phyloP scores from a whole-genome alignment of 2,329 filamentous ascomycete species.

The Ceratocystis smalleyi region DNA sequence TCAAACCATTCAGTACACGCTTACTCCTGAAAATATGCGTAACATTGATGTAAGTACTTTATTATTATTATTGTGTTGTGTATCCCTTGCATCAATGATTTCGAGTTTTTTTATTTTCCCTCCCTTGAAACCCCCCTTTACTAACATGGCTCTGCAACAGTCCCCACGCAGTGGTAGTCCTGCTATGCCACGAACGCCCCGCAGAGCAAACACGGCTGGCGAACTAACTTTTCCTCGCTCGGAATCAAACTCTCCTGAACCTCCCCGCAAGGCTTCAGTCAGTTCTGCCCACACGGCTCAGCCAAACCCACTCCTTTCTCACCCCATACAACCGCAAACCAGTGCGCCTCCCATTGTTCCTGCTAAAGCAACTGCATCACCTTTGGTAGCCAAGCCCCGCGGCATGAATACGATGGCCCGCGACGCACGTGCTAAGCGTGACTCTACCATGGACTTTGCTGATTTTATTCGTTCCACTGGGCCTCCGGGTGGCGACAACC shows the following conservation, averaged over 20 bases:
- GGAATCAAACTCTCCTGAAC: conserved; percentile 30
- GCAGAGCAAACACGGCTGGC: conserved; percentile 34
- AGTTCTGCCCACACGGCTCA: conserved; percentile 15
- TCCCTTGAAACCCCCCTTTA: conserved; percentile 1
- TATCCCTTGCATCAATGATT: not conserved
- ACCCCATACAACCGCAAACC: conserved; percentile 12
- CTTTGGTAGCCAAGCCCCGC: conserved; percentile 1
- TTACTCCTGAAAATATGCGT: conserved; percentile 66
- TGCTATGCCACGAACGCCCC: conserved; percentile 27
- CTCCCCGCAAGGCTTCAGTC: conserved; percentile 15
- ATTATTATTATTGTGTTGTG: not conserved
- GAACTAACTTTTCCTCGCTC: conserved; percentile 31
- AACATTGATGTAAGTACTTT: conserved; percentile 49
- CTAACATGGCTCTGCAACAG: conserved; percentile 10
- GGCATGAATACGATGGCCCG: conserved; percentile 32
- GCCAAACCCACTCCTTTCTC: conserved; percentile 15
- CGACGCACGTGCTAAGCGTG: conserved; percentile 54
- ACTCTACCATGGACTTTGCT: conserved; percentile 68
- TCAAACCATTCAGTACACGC: conserved; percentile 66
- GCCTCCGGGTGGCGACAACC: conserved; percentile 36
- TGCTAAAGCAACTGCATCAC: conserved; percentile 5
- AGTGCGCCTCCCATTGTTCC: conserved; percentile 18
- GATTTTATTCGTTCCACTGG: conserved; percentile 82
- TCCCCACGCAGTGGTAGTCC: conserved; percentile 25
- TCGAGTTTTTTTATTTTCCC: not conserved